These are phyloP conservation scores for Nasturtium officinale DNA, from an alignment of 345 rosid genomes.

Conservation along the genomic window DNA sequence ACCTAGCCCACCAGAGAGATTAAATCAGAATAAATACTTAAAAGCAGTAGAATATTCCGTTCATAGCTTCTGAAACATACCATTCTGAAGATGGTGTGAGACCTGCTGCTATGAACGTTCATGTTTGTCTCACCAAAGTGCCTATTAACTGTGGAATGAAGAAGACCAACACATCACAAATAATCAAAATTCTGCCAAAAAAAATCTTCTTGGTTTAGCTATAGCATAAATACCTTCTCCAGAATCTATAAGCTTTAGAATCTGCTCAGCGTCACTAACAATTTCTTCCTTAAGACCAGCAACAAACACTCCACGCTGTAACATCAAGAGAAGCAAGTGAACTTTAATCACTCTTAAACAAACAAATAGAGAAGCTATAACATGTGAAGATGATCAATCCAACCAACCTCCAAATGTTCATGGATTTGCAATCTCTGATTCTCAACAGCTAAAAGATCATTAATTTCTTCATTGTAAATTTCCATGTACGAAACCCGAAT, in stretches of 20 bases:
- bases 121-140: constrained; percentile 97
- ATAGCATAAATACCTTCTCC: constrained; percentile 77
- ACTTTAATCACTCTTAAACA: constrained; percentile 16
- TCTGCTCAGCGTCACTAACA: constrained; percentile 81
- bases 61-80: constrained; percentile 45
- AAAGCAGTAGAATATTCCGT: background rate
- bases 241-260: constrained; percentile 70
- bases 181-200: background rate
- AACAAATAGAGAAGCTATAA: constrained; percentile 12
- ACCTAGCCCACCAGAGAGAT: constrained; percentile 54
- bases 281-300: constrained; percentile 90
- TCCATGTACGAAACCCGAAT: constrained; percentile 96
- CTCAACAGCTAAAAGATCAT: constrained; percentile 77
- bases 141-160: constrained; percentile 63
- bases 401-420: constrained; percentile 94
- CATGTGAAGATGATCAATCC: constrained; percentile 9
- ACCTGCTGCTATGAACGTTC: constrained; percentile 94
- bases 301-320: constrained; percentile 85
- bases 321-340: constrained; percentile 31
- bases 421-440: constrained; percentile 86
- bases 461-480: constrained; percentile 91
- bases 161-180: constrained; percentile 1
- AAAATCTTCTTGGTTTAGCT: background rate
- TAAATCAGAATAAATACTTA: background rate
- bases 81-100: constrained; percentile 97